Base-by-base conservation (phyloP, 1,139 yeast genomes). In the Keqinozyma sinolaborantium region DNA sequence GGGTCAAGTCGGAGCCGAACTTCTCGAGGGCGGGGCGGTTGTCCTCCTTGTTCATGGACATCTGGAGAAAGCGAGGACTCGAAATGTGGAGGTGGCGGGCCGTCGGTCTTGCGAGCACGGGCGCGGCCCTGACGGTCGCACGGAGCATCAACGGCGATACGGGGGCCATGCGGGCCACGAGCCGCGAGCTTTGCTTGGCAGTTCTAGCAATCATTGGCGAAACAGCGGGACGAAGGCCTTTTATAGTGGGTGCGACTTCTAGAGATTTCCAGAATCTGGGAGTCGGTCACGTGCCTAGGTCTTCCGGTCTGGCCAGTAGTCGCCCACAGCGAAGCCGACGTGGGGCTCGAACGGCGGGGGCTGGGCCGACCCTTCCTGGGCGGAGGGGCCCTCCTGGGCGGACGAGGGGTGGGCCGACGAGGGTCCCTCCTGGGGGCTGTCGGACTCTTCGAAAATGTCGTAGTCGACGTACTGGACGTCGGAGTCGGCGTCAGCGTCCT, bases 1-100 rank as follows among this genome's bases (percentile, higher is more conserved):
- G 79, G 2, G 97, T 92, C 42, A 92, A 63, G 55, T 92, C 92
- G 0, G 85, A 75, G n/a, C 97, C 97, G 51, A 63, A 87, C 49
- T 83, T 81, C 47, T 88, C 90, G 40, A 92, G 62, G 0, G 97
- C 95, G 0, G 95, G 84, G 38, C 82, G 68, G 29, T 77, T 73
- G 15, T 73, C 77, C 28, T 60, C 58, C 29, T 75, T 78, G 10
- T 70, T 73, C 40, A 60, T 55, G 27, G 67, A 64, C 56, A 66
- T 61, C 36, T 65, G 70, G 10, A 45, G 34, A 14, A 6, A 4
- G 5, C 21, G 30, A 4, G 38, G 26, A 2, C 18, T 16, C 2
- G 33, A 24, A 8, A 21, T 9, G 15, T 36, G 31, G 28, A 40
- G 39, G 16, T 2, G 15, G 29, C 44, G 31, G 12, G 11, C 29